Percentiles rank a stretch among this genome's conserved stretches.
Conservation (phyloP, 2,329 filamentous ascomycete species). For the Pyrenochaeta sp. region DNA sequence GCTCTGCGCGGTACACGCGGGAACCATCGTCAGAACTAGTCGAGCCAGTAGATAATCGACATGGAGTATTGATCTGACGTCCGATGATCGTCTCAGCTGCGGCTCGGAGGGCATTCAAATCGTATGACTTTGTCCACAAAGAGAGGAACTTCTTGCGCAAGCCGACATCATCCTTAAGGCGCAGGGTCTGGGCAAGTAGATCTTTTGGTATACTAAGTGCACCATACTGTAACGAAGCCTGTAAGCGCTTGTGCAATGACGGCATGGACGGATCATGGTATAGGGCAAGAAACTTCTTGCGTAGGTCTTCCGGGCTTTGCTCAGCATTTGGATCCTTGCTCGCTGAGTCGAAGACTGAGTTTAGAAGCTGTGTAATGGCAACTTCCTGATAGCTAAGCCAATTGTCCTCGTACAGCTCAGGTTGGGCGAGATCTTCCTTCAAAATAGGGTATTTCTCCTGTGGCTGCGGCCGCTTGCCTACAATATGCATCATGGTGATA, state of each 20-base stretch:
- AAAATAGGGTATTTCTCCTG: slow-evolving; percentile 61
- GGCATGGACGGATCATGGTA: slow-evolving; percentile 64
- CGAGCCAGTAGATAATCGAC: slow-evolving; percentile 47
- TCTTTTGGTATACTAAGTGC: slow-evolving; percentile 65
- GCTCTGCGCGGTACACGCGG: slow-evolving; percentile 46
- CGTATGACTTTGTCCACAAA: slow-evolving; percentile 67
- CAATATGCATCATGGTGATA: slow-evolving; percentile 43
- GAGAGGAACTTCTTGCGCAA: slow-evolving; percentile 64
- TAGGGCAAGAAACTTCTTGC: slow-evolving; percentile 59
- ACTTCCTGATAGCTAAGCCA: slow-evolving; percentile 71
- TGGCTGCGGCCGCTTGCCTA: slow-evolving; percentile 37
- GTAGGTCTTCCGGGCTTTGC: slow-evolving; percentile 47
- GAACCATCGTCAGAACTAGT: slow-evolving; percentile 47
- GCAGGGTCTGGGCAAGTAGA: slow-evolving; percentile 53
- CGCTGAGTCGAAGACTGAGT: slow-evolving; percentile 60
- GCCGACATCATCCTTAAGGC: slow-evolving; percentile 65
- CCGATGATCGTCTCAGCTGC: slow-evolving; percentile 68
- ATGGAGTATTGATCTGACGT: slow-evolving; percentile 55
- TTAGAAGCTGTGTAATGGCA: slow-evolving; percentile 67
- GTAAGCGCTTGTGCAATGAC: slow-evolving; percentile 64
- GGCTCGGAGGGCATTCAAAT: slow-evolving; percentile 58
- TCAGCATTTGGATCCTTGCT: slow-evolving; percentile 35
- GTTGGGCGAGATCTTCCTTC: slow-evolving; percentile 61
- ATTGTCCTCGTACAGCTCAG: slow-evolving; percentile 69
- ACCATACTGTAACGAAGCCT: slow-evolving; percentile 67